phyloP scores from a whole-genome alignment of 2,329 filamentous ascomycete genomes.

The Alternaria consortialis region DNA sequence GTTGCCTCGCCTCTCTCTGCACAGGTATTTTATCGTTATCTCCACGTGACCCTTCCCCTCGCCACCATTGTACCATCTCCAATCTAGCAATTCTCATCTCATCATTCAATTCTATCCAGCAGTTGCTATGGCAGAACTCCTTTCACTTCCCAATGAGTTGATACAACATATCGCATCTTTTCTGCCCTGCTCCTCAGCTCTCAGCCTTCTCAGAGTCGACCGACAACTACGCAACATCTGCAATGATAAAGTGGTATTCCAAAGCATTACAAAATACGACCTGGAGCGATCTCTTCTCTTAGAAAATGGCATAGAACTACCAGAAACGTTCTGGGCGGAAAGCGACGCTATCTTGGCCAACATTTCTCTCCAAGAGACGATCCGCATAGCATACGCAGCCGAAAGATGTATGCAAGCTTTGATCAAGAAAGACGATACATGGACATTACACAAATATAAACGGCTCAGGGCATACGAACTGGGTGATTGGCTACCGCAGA shows the following conservation, averaged over 20 bases:
- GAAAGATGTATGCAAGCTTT: constrained; percentile 16
- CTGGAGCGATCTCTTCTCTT: not conserved
- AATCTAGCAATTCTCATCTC: not conserved
- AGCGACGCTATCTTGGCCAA: constrained; percentile 12
- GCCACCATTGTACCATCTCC: not conserved
- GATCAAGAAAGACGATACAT: not conserved
- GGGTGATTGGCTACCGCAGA: constrained; percentile 32
- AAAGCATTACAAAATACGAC: constrained; percentile 20
- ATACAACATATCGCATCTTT: constrained; percentile 31
- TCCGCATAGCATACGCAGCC: constrained; percentile 27
- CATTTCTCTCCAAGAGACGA: constrained; percentile 15
- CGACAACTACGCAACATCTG: constrained; percentile 24
- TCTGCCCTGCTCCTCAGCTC: constrained; percentile 25
- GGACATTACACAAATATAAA: constrained; percentile 6
- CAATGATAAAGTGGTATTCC: constrained; percentile 29
- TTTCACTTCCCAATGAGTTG: constrained; percentile 30
- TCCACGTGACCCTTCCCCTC: not conserved
- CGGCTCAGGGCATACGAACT: constrained; percentile 10
- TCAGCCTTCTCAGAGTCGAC: constrained; percentile 24
- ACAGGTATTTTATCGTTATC: constrained; percentile 1
- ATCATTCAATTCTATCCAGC: not conserved
- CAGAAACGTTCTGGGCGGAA: constrained; percentile 17
- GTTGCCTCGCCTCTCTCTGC: not conserved
- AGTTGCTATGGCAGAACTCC: not conserved
- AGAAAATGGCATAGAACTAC: too few relatives aligned